A percentile compares a stretch with the other conserved stretches of the same genome.
Evolutionary conservation across 1,284 basidiomycete genomes (phyloP).

Genomic region (Tylopilus orsonianus): DNA sequence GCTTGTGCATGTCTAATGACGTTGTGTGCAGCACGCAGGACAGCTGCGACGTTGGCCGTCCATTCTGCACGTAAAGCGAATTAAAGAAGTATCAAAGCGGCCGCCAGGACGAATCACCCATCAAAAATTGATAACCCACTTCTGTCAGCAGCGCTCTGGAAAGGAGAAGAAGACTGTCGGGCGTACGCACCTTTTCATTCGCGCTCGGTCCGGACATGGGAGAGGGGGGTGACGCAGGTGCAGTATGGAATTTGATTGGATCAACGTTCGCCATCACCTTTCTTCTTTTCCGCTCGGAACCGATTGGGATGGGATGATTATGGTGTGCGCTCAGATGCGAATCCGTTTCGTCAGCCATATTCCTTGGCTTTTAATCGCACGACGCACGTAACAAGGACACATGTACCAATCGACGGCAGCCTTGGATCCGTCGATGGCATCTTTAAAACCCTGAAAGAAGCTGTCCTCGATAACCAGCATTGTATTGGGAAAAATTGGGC

Average conservation of each 20-base stretch:
- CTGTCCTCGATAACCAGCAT: background rate
- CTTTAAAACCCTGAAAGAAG: slow-evolving; percentile 1
- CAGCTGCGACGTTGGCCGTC: slow-evolving; percentile 4
- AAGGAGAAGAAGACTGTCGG: slow-evolving; percentile 9
- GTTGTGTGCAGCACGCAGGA: slow-evolving; percentile 17
- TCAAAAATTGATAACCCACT: slow-evolving; percentile 16
- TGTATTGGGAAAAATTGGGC: background rate
- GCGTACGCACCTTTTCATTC: slow-evolving; percentile 8
- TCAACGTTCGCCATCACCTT: slow-evolving; percentile 12
- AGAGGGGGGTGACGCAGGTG: background rate
- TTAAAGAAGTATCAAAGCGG: slow-evolving; percentile 11
- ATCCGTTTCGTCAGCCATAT: slow-evolving; percentile 4
- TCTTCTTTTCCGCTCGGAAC: slow-evolving; percentile 13
- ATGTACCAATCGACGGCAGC: background rate
- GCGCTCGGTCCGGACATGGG: background rate
- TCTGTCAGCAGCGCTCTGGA: background rate
- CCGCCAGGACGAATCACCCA: slow-evolving; percentile 8
- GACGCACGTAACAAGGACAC: slow-evolving; percentile 16
- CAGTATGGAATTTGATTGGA: slow-evolving; percentile 10
- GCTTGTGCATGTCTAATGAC: slow-evolving; percentile 27
- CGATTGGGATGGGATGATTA: slow-evolving; percentile 9
- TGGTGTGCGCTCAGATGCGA: slow-evolving; percentile 1
- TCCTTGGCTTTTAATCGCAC: no score
- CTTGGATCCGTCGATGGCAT: slow-evolving; percentile 1
- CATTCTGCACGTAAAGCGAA: slow-evolving; percentile 25